Base-by-base conservation (phyloP, 2,329 filamentous ascomycete species). In the Davidsoniella australis region DNA sequence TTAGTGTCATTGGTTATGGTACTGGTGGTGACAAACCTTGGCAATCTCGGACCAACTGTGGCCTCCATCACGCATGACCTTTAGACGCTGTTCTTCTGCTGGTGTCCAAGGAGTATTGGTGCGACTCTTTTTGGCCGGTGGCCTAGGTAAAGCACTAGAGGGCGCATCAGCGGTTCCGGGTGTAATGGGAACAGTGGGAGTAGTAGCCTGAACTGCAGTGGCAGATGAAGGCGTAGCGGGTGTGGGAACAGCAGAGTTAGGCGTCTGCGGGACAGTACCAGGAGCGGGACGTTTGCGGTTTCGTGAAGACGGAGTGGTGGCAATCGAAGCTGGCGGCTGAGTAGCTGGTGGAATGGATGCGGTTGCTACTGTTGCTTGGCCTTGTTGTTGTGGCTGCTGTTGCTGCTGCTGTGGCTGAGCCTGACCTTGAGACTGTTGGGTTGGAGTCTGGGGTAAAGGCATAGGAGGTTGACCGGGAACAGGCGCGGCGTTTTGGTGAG, bases 101-200 rank as follows among this genome's bases (percentile, higher is more conserved):
- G 89, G 85, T 2, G 88, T 95, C 91, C 91, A 98, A 0, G 91
- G 91, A 2, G 91, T 98, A 62, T 98, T 98, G n/a, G 91, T 96
- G 53, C 91, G 75, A 59, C 86, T 91, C 69, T 95, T 95, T 70
- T 96, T 98, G 44, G 76, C 70, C 48, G 60, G 61, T 33, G 57
- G 40, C 14, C 39, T 40, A 18, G 48, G 20, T n/a, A 47, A 45
- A 5, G 24, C 20, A 4, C 38, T 42, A 14, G 26, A 18, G 7
- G 14, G 16, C 2, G 7, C 39, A 18, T 45, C 39, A 6, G 20
- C 39, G n/a, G 59, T 23, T 58, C 58, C 8, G 58, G 54, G 20
- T 53, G 57, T 7, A 51, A 58, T 57, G 48, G 64, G 62, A 36
- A 57, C 60, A 23, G 63, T 55, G 33, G 60, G 55, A 41, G 61